Percentiles rank a stretch among this genome's conserved stretches.
These are phyloP conservation scores for Seiridium unicorne DNA, from an alignment of 2,329 filamentous ascomycete genomes.

Conservation along the genomic window DNA sequence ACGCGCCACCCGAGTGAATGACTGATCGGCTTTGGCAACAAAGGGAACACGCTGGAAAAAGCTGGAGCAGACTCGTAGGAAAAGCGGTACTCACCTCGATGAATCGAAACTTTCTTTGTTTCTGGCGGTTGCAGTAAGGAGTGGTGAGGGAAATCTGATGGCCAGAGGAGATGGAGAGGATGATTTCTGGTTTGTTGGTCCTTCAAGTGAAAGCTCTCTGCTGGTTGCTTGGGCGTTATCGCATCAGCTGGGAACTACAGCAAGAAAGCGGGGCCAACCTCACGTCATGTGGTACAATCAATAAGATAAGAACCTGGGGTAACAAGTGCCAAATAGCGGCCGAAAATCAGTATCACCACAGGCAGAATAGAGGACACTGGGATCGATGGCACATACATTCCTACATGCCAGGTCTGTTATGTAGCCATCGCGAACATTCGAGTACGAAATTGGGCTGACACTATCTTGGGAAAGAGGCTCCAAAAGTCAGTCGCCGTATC, in stretches of 20 bases:
- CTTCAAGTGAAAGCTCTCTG: neutral
- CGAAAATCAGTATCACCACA: no score
- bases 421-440: no score
- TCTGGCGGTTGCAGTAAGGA: neutral
- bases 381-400: neutral
- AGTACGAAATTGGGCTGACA: no score
- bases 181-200: no score
- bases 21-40: neutral
- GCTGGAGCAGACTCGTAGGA: neutral
- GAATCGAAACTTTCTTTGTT: neutral
- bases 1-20: neutral
- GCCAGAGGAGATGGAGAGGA: no score
- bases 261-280: neutral
- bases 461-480: no score
- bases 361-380: neutral
- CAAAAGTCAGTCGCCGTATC: no score
- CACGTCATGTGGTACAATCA: conserved; percentile 8
- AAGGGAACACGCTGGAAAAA: neutral
- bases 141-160: neutral
- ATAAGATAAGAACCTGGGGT: conserved; percentile 1
- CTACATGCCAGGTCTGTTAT: no score
- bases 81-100: neutral
- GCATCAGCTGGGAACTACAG: conserved; percentile 1
- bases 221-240: neutral
- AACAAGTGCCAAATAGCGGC: neutral